Conservation (phyloP, 202 grass and related monocot genomes). For the Eragrostis tef region DNA sequence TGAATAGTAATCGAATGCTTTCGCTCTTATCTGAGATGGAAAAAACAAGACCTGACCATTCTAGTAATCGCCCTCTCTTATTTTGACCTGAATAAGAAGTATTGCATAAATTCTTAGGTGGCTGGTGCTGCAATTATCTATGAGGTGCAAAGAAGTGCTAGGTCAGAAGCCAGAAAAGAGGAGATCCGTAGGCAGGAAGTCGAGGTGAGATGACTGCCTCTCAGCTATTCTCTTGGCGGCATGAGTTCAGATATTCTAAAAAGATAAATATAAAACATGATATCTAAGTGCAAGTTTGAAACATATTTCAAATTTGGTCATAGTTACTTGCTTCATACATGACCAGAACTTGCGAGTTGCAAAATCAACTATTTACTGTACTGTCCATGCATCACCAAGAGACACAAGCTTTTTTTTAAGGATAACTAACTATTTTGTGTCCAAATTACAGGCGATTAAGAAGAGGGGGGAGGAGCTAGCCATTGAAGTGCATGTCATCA, state of each 20-base stretch:
- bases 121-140: slow-evolving; percentile 83
- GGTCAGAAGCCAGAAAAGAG: slow-evolving; percentile 94
- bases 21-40: slow-evolving; percentile 3
- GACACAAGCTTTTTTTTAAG: not conserved
- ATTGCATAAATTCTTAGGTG: slow-evolving; percentile 53
- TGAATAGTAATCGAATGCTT: not conserved
- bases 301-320: slow-evolving; percentile 11
- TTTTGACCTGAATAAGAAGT: slow-evolving; percentile 28
- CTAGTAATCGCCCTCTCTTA: not conserved
- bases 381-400: slow-evolving; percentile 19
- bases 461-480: slow-evolving; percentile 62
- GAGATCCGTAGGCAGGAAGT: slow-evolving; percentile 68
- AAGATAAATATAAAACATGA: not conserved
- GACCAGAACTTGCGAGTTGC: not conserved
- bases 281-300: not conserved
- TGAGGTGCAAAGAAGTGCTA: slow-evolving; percentile 95
- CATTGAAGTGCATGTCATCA: slow-evolving; percentile 59
- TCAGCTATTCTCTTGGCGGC: not conserved
- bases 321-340: not conserved
- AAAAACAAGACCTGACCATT: not conserved
- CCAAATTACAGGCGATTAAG: slow-evolving; percentile 62
- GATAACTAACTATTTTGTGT: not conserved
- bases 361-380: not conserved
- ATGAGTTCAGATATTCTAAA: not conserved
- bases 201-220: slow-evolving; percentile 56